phyloP scores from a whole-genome alignment of 2,329 filamentous ascomycete genomes.

The Sclerotinia spermophila region DNA sequence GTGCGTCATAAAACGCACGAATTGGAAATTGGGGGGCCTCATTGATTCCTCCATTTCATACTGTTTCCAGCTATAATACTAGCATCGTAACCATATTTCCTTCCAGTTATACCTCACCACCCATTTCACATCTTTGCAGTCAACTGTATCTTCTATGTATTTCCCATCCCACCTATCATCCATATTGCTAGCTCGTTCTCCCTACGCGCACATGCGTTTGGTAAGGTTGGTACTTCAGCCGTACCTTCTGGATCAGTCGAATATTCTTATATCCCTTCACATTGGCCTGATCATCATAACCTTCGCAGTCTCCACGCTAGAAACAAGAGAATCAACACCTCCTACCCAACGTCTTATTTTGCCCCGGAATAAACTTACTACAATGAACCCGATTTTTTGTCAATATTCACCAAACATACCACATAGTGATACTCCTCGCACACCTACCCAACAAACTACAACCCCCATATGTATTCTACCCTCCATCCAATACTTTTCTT shows the following conservation, averaged over 20 bases:
- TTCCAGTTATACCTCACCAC: not conserved
- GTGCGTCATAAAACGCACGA: not conserved
- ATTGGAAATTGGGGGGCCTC: no score
- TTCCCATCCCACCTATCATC: no score
- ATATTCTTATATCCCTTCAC: not conserved
- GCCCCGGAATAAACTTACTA: not conserved
- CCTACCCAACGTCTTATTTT: not conserved
- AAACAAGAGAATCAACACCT: not conserved
- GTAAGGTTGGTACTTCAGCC: not conserved
- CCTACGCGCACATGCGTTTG: no score
- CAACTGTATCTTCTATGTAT: not conserved
- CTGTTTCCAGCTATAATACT: no score
- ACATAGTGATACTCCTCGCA: no score
- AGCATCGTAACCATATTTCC: no score
- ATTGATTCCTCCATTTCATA: not conserved
- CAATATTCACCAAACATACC: not conserved
- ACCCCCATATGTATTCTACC: no score
- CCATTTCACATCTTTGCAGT: not conserved
- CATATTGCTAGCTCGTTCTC: not conserved
- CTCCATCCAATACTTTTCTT: not conserved
- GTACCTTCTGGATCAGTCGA: not conserved
- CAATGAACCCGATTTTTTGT: not conserved
- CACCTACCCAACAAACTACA: not conserved
- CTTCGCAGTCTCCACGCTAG: not conserved
- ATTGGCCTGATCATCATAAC: not conserved